Base-by-base conservation (phyloP, 495 filamentous ascomycete genomes). In the Xylaria grammica region DNA sequence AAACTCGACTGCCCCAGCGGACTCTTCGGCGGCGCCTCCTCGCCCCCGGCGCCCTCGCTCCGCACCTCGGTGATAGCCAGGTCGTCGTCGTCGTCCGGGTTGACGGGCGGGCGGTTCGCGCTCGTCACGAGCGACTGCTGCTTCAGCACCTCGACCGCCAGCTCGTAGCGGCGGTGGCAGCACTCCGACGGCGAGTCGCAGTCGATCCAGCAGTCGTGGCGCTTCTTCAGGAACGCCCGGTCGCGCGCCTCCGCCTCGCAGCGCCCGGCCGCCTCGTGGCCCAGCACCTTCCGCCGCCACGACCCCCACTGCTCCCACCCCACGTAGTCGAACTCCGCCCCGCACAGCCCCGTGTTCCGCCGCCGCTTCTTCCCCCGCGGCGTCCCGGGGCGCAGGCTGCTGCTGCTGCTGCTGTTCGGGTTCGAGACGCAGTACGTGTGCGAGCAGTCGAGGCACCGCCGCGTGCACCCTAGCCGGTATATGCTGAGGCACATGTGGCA, bases 111-210 rank as follows among this genome's bases (percentile, higher is more conserved):
- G 1, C 9, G 4, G 30, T 45, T 59, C 20, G 62, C 60, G 20
- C 54, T 45, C 24, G 61, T 54, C 0, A 44, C 27, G 13, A 65
- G 54, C 17, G 60, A 58, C 29, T 57, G n/a, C 0, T 58, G 53
- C 22, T 60, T 63, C 36, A 60, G 32, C 27, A 34, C 53, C 63
- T 71, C 67, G 6, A 56, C 50, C 19, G 62, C 59, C 4, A 72
- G 45, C 56, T 63, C 68, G 24, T 69, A 53, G n/a, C 69, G 60
- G 8, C 67, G 65, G 20, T 79, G 72, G 11, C 69, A 62, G 50
- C 81, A 84, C 63, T 84, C 75, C 8, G 68, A 72, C 1, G 81
- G 81, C 24, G 65, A 81, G 56, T 82, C 76, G 55, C 81, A 84
- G 60, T 82, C 76, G 0, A 59, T 10, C 68, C 65, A 74, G 66